phyloP scores from a whole-genome alignment of 805 yeast species.

The Komagataella kurtzmanii region DNA sequence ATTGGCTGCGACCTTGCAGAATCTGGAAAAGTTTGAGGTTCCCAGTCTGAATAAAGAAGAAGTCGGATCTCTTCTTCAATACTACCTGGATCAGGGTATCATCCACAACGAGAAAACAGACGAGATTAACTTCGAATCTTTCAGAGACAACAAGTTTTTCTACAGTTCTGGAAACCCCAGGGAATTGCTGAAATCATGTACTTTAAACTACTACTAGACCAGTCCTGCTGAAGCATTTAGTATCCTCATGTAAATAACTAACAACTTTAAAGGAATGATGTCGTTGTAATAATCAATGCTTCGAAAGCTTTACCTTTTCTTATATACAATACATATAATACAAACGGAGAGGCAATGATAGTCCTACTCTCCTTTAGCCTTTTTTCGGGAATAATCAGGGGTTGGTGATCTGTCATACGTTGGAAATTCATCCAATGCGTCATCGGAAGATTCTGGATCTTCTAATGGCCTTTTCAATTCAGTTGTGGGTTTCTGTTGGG shows the following conservation, averaged over 20 bases:
- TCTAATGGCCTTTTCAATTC: slow-evolving; percentile 2
- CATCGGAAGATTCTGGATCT: slow-evolving; percentile 12
- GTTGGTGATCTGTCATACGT: slow-evolving; percentile 8
- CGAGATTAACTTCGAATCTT: slow-evolving; percentile 1
- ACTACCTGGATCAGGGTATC: slow-evolving; percentile 25
- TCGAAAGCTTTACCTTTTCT: not conserved
- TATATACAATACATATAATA: not conserved
- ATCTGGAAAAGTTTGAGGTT: slow-evolving; percentile 20
- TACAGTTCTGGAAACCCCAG: slow-evolving; percentile 61
- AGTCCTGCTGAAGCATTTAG: not conserved
- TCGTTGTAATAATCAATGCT: not conserved
- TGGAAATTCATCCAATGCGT: slow-evolving; percentile 21
- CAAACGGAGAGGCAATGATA: not conserved
- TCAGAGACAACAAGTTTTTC: slow-evolving; percentile 5
- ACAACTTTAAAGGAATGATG: not conserved
- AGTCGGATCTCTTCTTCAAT: slow-evolving; percentile 25
- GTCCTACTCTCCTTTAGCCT: slow-evolving; percentile 5
- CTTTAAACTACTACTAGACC: slow-evolving; percentile 16
- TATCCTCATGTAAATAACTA: not conserved
- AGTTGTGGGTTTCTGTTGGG: not conserved
- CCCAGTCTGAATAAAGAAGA: slow-evolving; percentile 31
- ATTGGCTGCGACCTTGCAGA: slow-evolving; percentile 32
- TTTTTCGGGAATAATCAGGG: slow-evolving; percentile 11
- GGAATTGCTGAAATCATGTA: slow-evolving; percentile 28
- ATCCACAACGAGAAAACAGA: slow-evolving; percentile 20